Conservation (phyloP, 805 yeast species). For the Candida loeiensis region DNA sequence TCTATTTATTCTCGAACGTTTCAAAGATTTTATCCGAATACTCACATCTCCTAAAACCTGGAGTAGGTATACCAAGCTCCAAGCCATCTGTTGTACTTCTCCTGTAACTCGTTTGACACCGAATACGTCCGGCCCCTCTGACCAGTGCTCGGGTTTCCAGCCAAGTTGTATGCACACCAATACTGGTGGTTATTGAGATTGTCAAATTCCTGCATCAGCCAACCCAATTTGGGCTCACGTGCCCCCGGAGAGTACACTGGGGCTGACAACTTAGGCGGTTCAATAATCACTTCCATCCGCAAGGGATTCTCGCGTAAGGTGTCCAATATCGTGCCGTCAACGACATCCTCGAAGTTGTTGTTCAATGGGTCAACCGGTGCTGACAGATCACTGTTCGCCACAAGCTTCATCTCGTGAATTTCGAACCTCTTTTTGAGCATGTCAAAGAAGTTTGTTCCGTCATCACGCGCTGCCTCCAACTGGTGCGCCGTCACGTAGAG, state of each 20-base stretch:
- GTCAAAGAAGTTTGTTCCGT: constrained; percentile 12
- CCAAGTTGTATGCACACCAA: constrained; percentile 35
- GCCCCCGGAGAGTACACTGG: constrained; percentile 15
- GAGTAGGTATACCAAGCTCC: not conserved
- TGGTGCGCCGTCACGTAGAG: constrained; percentile 34
- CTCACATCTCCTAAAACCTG: not conserved
- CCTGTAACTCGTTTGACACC: not conserved
- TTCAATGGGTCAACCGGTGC: not conserved
- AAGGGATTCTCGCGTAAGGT: constrained; percentile 22
- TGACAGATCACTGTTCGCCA: constrained; percentile 1
- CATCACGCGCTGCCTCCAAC: constrained; percentile 26
- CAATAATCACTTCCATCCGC: constrained; percentile 20
- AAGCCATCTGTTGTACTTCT: constrained; percentile 4
- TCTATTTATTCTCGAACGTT: too few relatives aligned
- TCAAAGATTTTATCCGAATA: not conserved
- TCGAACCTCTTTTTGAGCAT: constrained; percentile 17
- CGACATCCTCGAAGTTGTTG: constrained; percentile 5
- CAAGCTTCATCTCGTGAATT: constrained; percentile 5
- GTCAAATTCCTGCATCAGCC: constrained; percentile 17
- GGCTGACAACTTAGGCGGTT: constrained; percentile 21
- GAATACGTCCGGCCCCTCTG: not conserved
- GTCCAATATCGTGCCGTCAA: constrained; percentile 6
- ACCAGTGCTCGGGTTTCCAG: constrained; percentile 19
- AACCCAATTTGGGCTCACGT: constrained; percentile 27
- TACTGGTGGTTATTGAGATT: constrained; percentile 16